phyloP scores from a whole-genome alignment of 2,329 filamentous ascomycete genomes.

The Colletotrichum sojae region DNA sequence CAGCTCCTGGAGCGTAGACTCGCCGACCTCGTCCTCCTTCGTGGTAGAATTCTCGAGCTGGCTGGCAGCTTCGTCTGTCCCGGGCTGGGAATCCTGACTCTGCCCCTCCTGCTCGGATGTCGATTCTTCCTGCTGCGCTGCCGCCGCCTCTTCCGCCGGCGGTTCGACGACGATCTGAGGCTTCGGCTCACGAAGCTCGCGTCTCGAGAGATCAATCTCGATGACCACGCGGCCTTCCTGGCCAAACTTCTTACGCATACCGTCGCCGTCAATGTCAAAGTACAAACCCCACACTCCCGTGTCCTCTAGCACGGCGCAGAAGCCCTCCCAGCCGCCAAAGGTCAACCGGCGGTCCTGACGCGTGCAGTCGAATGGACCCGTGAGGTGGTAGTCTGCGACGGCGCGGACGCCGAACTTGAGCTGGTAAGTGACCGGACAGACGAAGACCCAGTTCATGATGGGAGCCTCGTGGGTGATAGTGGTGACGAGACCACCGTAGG shows the following conservation, averaged over 20 bases:
- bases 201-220: slow-evolving; percentile 68
- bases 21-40: too few relatives aligned
- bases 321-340: slow-evolving; percentile 64
- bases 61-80: background rate
- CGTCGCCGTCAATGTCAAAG: slow-evolving; percentile 62
- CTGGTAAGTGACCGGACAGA: slow-evolving; percentile 60
- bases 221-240: slow-evolving; percentile 62
- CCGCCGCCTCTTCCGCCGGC: background rate
- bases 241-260: slow-evolving; percentile 59
- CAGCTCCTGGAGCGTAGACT: too few relatives aligned
- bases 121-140: background rate
- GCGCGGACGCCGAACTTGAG: slow-evolving; percentile 62
- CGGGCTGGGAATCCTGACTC: background rate
- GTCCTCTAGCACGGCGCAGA: slow-evolving; percentile 60
- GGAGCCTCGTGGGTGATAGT: slow-evolving; percentile 64
- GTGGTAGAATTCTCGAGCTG: too few relatives aligned
- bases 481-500: slow-evolving; percentile 61
- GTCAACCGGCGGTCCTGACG: slow-evolving; percentile 66
- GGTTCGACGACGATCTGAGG: slow-evolving; percentile 8
- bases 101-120: background rate
- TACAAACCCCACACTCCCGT: slow-evolving; percentile 61
- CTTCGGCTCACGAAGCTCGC: slow-evolving; percentile 56
- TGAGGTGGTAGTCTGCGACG: slow-evolving; percentile 59
- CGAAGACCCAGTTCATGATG: slow-evolving; percentile 66
- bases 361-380: slow-evolving; percentile 66